These are phyloP conservation scores for Aspergillus sp. DNA, from an alignment of 2,329 filamentous ascomycete species.

Conservation along the genomic window DNA sequence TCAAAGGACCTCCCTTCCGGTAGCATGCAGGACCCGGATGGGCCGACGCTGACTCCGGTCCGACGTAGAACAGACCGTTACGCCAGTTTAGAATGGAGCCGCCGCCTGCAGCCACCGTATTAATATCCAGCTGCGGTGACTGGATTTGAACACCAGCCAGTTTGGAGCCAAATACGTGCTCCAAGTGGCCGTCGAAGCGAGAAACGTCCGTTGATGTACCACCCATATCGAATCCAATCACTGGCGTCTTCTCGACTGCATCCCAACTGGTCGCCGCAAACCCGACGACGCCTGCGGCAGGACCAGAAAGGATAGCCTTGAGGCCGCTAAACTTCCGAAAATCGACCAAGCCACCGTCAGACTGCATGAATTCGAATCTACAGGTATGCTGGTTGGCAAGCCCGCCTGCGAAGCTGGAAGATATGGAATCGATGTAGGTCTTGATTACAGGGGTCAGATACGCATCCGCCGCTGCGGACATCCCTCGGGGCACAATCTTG, in stretches of 20 bases:
- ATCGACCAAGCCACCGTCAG: slow-evolving; percentile 68
- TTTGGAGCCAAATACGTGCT: slow-evolving; percentile 92
- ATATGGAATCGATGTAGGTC: slow-evolving; percentile 62
- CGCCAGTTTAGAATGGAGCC: slow-evolving; percentile 70
- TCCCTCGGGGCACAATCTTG: slow-evolving; percentile 75
- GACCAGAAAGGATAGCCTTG: slow-evolving; percentile 83
- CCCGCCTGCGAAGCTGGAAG: slow-evolving; percentile 71
- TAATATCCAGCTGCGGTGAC: slow-evolving; percentile 89
- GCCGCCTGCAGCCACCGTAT: slow-evolving; percentile 89
- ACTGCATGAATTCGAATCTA: slow-evolving; percentile 95
- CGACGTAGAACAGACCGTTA: slow-evolving; percentile 88
- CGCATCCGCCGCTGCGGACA: slow-evolving; percentile 75
- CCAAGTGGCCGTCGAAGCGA: slow-evolving; percentile 81
- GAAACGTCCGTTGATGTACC: slow-evolving; percentile 89
- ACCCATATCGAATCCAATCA: slow-evolving; percentile 96
- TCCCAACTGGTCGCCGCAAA: slow-evolving; percentile 93
- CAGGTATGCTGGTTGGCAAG: slow-evolving; percentile 73
- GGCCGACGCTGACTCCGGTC: slow-evolving; percentile 85
- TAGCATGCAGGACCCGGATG: slow-evolving; percentile 93
- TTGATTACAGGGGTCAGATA: slow-evolving; percentile 78
- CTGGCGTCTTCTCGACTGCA: slow-evolving; percentile 73
- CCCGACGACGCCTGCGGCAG: slow-evolving; percentile 90
- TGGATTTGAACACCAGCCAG: slow-evolving; percentile 94
- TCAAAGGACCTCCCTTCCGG: slow-evolving; percentile 83
- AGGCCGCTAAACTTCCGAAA: slow-evolving; percentile 72